Base-by-base conservation (phyloP, 83 land plant species). In the Picea abies region DNA sequence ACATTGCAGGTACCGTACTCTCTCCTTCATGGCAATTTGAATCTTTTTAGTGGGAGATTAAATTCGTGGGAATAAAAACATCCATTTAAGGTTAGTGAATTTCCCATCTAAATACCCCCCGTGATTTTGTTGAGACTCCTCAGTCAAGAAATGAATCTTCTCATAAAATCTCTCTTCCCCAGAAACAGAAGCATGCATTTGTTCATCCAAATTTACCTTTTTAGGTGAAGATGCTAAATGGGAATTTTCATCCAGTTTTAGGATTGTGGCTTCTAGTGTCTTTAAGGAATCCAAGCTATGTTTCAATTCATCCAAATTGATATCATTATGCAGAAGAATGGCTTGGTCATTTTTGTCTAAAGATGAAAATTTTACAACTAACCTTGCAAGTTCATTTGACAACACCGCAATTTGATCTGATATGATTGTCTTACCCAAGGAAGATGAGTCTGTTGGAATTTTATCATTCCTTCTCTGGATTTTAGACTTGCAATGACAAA, bases 281-380 rank as follows among this genome's bases (percentile, higher is more conserved):
- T 37, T 70, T 39, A 71, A 17, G 10, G 19, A 39, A 44, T 75
- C 29, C 60, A 49, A 7, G 47, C 16, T 3, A 56, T 11, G 58
- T 56, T 56, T 56, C 58, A 75, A 49, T n/a, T 75, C 78, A 22
- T 56, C 26, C 44, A 75, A 47, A 75, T 26, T 75, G 26, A 22
- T 75, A 47, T 75, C 78, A 22, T 47, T 75, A 19, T 47, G 60
- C 78, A 75, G 26, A 75, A n/a, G 78, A 75, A 14, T 75, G 22
- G 4, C 5, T 12, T 49, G 60, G n/a, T 32, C 29, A 47, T 17
- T 75, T 25, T 47, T 75, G 78, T 75, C 78, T 75, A 12, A 47
- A n/a, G 26, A 75, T 47, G 49, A 22, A 12, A 75, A 44, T n/a
- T 47, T 75, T 47, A 47, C 26, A n/a, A 75, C 3, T 56, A 56